Conservation (phyloP, 768 basidiomycete genomes). For the Mycena leptocephala region DNA sequence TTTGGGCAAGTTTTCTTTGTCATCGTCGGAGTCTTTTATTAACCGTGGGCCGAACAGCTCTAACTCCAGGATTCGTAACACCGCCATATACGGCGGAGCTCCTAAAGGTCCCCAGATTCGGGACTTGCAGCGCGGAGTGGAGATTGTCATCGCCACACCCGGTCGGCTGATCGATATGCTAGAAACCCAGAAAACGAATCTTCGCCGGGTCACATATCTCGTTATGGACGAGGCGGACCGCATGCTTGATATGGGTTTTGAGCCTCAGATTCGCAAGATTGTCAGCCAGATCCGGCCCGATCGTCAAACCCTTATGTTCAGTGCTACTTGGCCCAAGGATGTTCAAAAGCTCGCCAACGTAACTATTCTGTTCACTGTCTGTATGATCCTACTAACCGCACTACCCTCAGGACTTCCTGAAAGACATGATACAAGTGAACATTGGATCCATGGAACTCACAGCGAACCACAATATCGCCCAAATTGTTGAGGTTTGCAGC, state of each 20-base stretch:
- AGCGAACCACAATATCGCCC: constrained; percentile 97
- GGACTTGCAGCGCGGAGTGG: constrained; percentile 96
- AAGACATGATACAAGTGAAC: constrained; percentile 98
- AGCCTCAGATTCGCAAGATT: constrained; percentile 99
- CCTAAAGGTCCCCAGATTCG: constrained; percentile 99
- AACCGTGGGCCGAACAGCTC: constrained; percentile 59
- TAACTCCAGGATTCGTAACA: constrained; percentile 97
- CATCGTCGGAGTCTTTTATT: constrained; percentile 12
- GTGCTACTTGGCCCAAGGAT: constrained; percentile 99
- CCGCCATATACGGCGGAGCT: constrained; percentile 98
- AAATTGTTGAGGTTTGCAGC: constrained; percentile 96
- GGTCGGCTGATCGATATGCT: constrained; percentile 99
- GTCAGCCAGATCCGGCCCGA: constrained; percentile 98
- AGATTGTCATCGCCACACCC: constrained; percentile 99
- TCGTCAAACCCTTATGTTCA: constrained; percentile 99
- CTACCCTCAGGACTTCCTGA: constrained; percentile 87
- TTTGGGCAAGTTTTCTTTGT: constrained; percentile 78
- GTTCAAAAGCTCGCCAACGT: constrained; percentile 97
- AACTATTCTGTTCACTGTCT: constrained; percentile 31
- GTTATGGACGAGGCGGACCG: constrained; percentile 99
- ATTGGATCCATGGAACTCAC: constrained; percentile 99
- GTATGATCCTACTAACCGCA: constrained; percentile 10
- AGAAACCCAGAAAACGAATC: constrained; percentile 95
- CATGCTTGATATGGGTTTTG: constrained; percentile 99
- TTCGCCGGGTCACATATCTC: constrained; percentile 96